Evolutionary conservation across 1,284 basidiomycete genomes (phyloP), one percentile per base, ranked within the genome.

Genomic region (Phylloboletellus chloephorus): DNA sequence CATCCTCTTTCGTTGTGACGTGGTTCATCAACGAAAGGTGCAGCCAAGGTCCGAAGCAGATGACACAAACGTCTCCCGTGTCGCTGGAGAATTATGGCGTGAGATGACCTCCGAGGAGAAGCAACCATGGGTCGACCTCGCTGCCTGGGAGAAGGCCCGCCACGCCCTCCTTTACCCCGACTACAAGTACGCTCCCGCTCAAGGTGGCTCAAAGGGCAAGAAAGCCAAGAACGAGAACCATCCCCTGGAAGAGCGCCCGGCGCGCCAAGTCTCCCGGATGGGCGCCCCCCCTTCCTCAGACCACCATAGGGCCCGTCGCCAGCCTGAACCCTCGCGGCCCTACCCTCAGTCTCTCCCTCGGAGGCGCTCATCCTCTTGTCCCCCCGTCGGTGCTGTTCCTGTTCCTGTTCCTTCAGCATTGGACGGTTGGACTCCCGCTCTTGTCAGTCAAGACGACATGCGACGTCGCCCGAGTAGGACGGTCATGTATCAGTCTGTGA

Each of bases 1-100:
- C 67, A 90, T 93, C 50, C 73, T 91, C 52, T 93, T 87, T 63
- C 77, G 89, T 22, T 81, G 76, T 51, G 75, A 82, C 52, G 76
- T 80, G 32, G 68, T 72, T 24, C 61, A 64, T 24, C 66, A 74
- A 50, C 59, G 71, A 43, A 71, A 68, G 49, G 57, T 66, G 24
- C 68, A 75, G 1, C 52, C 53, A 3, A 53, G 58, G 22, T 62
- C 74, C 25, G 74, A 78, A 51, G 63, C 63, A 11, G 72, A 82
- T 52, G 73, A 81, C 49, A 68, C 73, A 19, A 74, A 76, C 44
- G 69, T 82, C 46, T 79, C 76, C 3, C 66, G 72, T 34, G 72
- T 78, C 42, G 73, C 73, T 1, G 80, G 74, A 0, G 58, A 60
- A 23, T 57, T 76, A 31, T 83, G 80, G 79, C 66, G 65, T 30